Evolutionary conservation across 2,329 filamentous ascomycete species (phyloP), one percentile per base, ranked within the genome.

Genomic region (Knufia fluminis): DNA sequence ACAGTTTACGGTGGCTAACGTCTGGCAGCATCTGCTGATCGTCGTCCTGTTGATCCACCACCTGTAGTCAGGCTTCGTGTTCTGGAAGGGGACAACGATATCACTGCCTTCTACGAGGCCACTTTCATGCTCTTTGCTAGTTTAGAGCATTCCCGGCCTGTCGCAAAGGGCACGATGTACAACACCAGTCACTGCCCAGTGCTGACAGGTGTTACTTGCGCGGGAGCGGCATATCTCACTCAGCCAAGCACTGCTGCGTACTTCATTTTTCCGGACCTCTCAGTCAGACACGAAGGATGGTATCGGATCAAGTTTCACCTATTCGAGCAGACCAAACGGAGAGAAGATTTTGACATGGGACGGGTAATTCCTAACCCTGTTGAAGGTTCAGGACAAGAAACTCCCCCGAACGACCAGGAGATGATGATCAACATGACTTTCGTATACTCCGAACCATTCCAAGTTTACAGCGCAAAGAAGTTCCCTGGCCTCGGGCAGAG

Each of bases 121-220:
- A 95, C 94, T 69, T 97, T 97, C 77, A 97, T 98, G 70, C 82
- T 97, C 35, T 97, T 88, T 61, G 87, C 90, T 46, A 96, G 89
- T 4, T 76, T 98, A 52, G 89, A 96, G 63, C 82, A 87, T 59
- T 85, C 88, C 23, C 85, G 90, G 32, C 79, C 82, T 24, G 85
- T 96, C 52, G 88, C 88, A 16, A 84, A 88, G 52, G 86, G 85
- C 45, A 85, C 89, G 7, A 80, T 86, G 40, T 79, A 81, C 59
- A 75, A 76, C 10, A 78, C 84, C 9, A 79, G 80, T 44, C 83
- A 81, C 51, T 82, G 84, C 38, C 86, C 92, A 0, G 90, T 97
- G 20, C 72, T 98, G 58, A 97, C 91, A 0, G 92, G 92, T 56
- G 91, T 94, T 60, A 89, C 90, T 0, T 91, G 95, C 12, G 92